phyloP scores from a whole-genome alignment of 1,284 basidiomycete species.

The Clitocybe nebularis region DNA sequence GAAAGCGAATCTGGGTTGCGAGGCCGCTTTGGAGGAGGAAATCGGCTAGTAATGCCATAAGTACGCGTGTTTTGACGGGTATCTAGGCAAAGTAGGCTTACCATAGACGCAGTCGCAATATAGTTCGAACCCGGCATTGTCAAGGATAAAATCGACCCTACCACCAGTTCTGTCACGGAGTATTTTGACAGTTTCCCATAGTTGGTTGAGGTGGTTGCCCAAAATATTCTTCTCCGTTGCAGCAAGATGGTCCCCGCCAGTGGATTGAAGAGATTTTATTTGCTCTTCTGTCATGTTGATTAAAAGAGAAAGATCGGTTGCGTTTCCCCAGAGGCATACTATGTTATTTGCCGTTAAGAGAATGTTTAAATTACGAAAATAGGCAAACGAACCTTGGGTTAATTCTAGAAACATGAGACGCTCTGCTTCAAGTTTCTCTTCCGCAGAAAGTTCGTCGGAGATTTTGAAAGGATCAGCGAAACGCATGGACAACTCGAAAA shows the following conservation, averaged over 20 bases:
- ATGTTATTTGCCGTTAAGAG: conserved; percentile 13
- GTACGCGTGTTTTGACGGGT: not conserved
- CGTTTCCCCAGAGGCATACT: conserved; percentile 95
- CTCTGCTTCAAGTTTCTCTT: conserved; percentile 71
- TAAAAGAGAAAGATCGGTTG: conserved; percentile 93
- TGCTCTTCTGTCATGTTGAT: conserved; percentile 99
- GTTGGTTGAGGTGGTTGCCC: conserved; percentile 75
- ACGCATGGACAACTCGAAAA: conserved; percentile 92
- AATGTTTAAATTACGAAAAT: conserved; percentile 8
- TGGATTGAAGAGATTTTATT: conserved; percentile 96
- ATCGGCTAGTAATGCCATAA: conserved; percentile 50
- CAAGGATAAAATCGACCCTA: conserved; percentile 85
- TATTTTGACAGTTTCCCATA: conserved; percentile 82
- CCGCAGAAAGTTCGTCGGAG: conserved; percentile 48
- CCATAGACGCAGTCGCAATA: conserved; percentile 97
- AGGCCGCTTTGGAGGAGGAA: conserved; percentile 91
- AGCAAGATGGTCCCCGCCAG: conserved; percentile 92
- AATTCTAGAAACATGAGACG: conserved; percentile 92
- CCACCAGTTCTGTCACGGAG: conserved; percentile 72
- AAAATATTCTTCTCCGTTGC: conserved; percentile 96
- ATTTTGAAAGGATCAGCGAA: conserved; percentile 85
- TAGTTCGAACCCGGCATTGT: conserved; percentile 91
- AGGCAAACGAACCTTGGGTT: conserved; percentile 67
- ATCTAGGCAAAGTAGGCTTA: conserved; percentile 27
- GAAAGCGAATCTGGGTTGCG: conserved; percentile 85